A percentile compares a stretch with the other conserved stretches of the same genome.
phyloP scores from a whole-genome alignment of 2,329 filamentous ascomycete genomes.

The Huntiella omanensis region DNA sequence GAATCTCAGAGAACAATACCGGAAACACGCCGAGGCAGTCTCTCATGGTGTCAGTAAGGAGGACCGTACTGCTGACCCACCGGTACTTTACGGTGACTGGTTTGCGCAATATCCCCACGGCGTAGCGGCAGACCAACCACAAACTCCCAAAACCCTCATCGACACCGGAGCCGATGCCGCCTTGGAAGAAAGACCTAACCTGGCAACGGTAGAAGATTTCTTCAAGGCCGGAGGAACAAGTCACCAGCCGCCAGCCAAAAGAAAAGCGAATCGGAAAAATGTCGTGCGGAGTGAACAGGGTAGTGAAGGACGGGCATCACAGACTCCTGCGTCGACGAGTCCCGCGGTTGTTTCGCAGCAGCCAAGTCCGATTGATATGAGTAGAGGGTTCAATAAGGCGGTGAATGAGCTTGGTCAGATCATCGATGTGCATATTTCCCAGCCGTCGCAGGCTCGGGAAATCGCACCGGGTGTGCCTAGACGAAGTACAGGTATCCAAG shows the following conservation, averaged over 20 bases:
- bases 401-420: too few relatives aligned
- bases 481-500: too few relatives aligned
- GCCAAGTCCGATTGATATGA: too few relatives aligned
- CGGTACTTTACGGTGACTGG: conserved; percentile 89
- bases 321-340: too few relatives aligned
- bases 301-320: too few relatives aligned
- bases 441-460: too few relatives aligned
- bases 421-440: too few relatives aligned
- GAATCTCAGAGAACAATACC: conserved; percentile 76
- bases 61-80: conserved; percentile 28
- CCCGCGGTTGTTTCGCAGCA: too few relatives aligned
- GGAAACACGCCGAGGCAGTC: conserved; percentile 65
- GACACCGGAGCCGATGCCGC: conserved; percentile 75
- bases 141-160: conserved; percentile 26
- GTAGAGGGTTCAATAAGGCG: too few relatives aligned
- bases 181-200: conserved; percentile 68
- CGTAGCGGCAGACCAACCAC: conserved; percentile 40
- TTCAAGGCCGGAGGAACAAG: conserved; percentile 39
- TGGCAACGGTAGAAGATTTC: conserved; percentile 91
- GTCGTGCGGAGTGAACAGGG: too few relatives aligned
- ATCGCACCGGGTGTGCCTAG: too few relatives aligned
- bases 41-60: conserved; percentile 23
- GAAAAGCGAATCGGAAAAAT: conserved; percentile 16
- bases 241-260: conserved; percentile 16
- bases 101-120: conserved; percentile 89